phyloP scores from a whole-genome alignment of 2,329 filamentous ascomycete genomes.

The Eurotiales sp. region DNA sequence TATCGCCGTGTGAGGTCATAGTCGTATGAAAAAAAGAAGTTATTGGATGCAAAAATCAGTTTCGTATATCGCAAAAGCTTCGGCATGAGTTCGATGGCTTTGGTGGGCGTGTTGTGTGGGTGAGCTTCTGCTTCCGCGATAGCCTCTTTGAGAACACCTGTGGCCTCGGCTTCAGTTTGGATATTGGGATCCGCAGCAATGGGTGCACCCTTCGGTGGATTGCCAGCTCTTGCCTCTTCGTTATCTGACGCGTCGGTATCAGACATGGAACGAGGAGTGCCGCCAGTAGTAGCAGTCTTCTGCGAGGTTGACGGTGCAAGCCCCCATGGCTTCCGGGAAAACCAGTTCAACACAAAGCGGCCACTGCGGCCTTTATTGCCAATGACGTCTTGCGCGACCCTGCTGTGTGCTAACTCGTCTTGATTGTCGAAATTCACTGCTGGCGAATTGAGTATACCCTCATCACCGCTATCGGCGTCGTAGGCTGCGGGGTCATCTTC shows the following conservation, averaged over 20 bases:
- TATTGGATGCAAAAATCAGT: slow-evolving; percentile 77
- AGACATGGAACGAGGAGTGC: slow-evolving; percentile 8
- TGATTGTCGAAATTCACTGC: slow-evolving; percentile 25
- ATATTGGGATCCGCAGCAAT: background rate
- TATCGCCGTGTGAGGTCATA: slow-evolving; percentile 76
- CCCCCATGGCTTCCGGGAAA: slow-evolving; percentile 79
- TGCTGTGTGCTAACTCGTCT: slow-evolving; percentile 33
- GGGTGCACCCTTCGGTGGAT: background rate
- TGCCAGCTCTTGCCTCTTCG: background rate
- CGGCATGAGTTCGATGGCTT: slow-evolving; percentile 63
- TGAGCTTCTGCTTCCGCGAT: slow-evolving; percentile 16
- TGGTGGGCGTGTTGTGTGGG: slow-evolving; percentile 22
- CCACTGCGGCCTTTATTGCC: slow-evolving; percentile 78
- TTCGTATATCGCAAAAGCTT: slow-evolving; percentile 81
- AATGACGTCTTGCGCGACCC: slow-evolving; percentile 85
- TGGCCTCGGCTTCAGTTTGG: slow-evolving; percentile 5
- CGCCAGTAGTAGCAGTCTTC: no score
- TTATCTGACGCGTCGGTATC: background rate
- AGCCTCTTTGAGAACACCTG: slow-evolving; percentile 10
- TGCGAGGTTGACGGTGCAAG: slow-evolving; percentile 52
- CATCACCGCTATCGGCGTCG: slow-evolving; percentile 8
- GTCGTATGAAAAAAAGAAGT: slow-evolving; percentile 95
- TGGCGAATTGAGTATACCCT: slow-evolving; percentile 8
- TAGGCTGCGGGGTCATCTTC: slow-evolving; percentile 17
- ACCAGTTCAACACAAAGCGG: slow-evolving; percentile 86